These are phyloP conservation scores for Scleroderma citrinum DNA, from an alignment of 768 basidiomycete species.

Conservation along the genomic window DNA sequence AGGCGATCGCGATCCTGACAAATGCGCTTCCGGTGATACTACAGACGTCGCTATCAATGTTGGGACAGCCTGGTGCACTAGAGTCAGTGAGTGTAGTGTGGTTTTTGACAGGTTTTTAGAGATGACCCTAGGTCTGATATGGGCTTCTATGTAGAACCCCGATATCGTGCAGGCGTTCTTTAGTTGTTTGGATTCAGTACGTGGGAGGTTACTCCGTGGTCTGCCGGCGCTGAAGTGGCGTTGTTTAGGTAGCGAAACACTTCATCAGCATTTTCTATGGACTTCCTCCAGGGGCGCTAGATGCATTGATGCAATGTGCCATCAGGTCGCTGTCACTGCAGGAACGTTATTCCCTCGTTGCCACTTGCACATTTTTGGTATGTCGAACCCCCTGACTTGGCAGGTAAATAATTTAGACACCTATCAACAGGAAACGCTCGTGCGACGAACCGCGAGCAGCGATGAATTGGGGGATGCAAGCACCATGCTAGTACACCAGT, in stretches of 20 bases:
- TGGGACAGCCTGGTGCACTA: constrained; percentile 61
- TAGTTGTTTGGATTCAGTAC: constrained; percentile 69
- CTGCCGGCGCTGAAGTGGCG: background rate
- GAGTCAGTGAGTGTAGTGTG: constrained; percentile 47
- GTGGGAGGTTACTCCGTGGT: constrained; percentile 15
- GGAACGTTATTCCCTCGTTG: constrained; percentile 80
- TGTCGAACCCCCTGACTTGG: constrained; percentile 20
- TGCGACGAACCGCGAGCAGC: constrained; percentile 57
- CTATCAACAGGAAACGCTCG: constrained; percentile 47
- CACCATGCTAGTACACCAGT: constrained; percentile 42
- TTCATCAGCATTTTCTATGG: constrained; percentile 55
- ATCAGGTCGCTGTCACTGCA: constrained; percentile 62
- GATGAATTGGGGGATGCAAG: constrained; percentile 56
- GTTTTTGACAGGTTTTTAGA: background rate
- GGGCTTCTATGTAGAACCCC: constrained; percentile 55
- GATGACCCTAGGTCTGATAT: background rate
- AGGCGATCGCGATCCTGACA: constrained; percentile 53
- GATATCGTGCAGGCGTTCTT: constrained; percentile 91
- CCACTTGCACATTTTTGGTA: constrained; percentile 80
- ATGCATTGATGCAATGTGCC: constrained; percentile 66
- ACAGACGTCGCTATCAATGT: constrained; percentile 46
- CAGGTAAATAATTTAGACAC: background rate
- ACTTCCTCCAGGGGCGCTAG: constrained; percentile 57
- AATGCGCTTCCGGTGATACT: constrained; percentile 53
- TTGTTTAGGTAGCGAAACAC: constrained; percentile 42